Evolutionary conservation across 176 grass and related monocot genomes (phyloP), one percentile per base, ranked within the genome.

Genomic region (Tillandsia fasciculata): DNA sequence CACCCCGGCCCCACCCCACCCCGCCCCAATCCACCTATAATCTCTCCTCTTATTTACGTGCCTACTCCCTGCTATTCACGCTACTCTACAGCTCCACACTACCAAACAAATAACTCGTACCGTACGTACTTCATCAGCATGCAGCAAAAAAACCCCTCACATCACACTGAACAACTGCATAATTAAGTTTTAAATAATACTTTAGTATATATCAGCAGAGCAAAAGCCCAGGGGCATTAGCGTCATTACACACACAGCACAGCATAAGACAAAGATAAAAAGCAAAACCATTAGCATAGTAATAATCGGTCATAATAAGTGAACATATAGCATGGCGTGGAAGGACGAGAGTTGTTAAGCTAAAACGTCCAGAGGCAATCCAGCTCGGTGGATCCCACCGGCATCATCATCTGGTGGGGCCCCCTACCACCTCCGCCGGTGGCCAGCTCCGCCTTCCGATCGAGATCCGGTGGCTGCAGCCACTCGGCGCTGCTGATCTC

Each of bases 291-390:
- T 56, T n/a, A 13, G 52, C 13, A 56, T 56, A n/a, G 52, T 56
- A 13, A 7, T 56, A 13, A 12, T 1, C 3, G 1, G 33, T 56
- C 4, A n/a, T 56, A 4, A n/a, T 56, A 13, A 3, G 8, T 12
- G 11, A 22, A 17, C 54, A 59, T 9, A 8, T 17, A 14, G 54
- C 8, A 59, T 2, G 13, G 1, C 11, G 5, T 17, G 14, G 14
- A 57, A 57, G 53, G 12, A 17, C 2, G 53, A 56, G 53, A 3
- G 2, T 42, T 0, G 64, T 27, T 42, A 17, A 11, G 1, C 24
- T 67, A 67, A 15, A 67, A 67, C 14, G 29, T 67, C 65, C 65
- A 67, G 13, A 48, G 27, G 14, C 42, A 67, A 17, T 67, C 65
- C 15, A 67, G 33, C 65, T 67, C 65, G 27, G 65, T 49, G 7